Evolutionary conservation across 2,329 filamentous ascomycete genomes (phyloP).

Genomic region (Acarospora socialis): DNA sequence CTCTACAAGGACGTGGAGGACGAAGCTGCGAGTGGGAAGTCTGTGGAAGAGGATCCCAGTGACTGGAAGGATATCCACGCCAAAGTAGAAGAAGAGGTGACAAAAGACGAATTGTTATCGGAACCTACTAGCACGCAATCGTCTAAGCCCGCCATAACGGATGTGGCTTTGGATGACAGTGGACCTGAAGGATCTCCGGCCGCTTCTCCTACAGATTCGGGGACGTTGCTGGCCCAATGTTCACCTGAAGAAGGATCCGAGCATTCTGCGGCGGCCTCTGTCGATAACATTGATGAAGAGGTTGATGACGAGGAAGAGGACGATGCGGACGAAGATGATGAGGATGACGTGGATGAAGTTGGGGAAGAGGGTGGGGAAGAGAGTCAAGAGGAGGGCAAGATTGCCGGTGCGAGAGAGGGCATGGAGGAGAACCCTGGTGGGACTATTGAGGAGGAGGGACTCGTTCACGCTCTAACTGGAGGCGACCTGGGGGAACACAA

Average conservation of each 20-base stretch:
- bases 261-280: constrained; percentile 15
- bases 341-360: constrained; percentile 13
- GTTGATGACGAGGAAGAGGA: constrained; percentile 11
- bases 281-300: constrained; percentile 1
- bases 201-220: too few species aligned
- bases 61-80: constrained; percentile 20
- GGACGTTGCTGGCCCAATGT: too few species aligned
- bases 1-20: constrained; percentile 22
- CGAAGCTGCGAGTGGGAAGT: constrained; percentile 3
- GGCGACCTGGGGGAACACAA: too few species aligned
- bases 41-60: constrained; percentile 14
- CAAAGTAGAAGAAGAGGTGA: constrained; percentile 34
- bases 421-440: too few species aligned
- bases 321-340: constrained; percentile 11
- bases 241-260: too few species aligned
- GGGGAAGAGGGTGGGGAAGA: constrained; percentile 8
- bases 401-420: constrained; percentile 5
- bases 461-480: too few species aligned
- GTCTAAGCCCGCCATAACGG: too few species aligned
- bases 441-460: too few species aligned
- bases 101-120: constrained; percentile 36
- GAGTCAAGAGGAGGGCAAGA: not conserved
- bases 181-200: too few species aligned
- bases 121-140: too few species aligned
- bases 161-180: too few species aligned